Conservation (phyloP, 805 yeast genomes). For the Barnettozyma siamensis region DNA sequence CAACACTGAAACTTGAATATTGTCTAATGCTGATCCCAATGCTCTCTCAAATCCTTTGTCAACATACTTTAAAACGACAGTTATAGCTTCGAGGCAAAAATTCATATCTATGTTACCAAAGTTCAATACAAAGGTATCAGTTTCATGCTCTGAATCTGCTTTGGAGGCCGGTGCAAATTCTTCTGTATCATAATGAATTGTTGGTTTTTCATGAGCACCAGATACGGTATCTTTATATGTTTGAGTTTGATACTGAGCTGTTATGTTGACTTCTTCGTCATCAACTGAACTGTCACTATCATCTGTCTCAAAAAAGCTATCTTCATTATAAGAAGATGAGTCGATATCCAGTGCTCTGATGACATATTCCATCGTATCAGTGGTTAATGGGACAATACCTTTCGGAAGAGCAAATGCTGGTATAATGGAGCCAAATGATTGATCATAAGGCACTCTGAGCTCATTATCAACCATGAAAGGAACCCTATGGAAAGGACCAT, state of each 20-base stretch:
- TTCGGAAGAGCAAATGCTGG: slow-evolving; percentile 63
- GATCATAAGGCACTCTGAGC: slow-evolving; percentile 43
- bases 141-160: slow-evolving; percentile 39
- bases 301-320: background rate
- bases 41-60: slow-evolving; percentile 29
- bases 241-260: background rate
- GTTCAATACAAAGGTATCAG: slow-evolving; percentile 49
- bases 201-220: slow-evolving; percentile 13
- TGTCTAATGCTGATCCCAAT: slow-evolving; percentile 49
- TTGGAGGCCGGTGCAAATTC: slow-evolving; percentile 17
- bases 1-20: slow-evolving; percentile 56
- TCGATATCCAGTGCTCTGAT: slow-evolving; percentile 17
- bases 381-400: slow-evolving; percentile 53
- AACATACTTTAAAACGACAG: slow-evolving; percentile 32
- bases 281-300: background rate
- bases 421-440: slow-evolving; percentile 43
- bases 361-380: slow-evolving; percentile 37
- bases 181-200: slow-evolving; percentile 13
- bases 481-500: slow-evolving; percentile 76
- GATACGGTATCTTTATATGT: slow-evolving; percentile 15
- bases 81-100: slow-evolving; percentile 40
- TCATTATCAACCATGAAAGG: slow-evolving; percentile 61
- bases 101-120: slow-evolving; percentile 45
- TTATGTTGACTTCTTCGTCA: background rate
- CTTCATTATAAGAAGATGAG: slow-evolving; percentile 2